Base-by-base conservation (phyloP, 2,329 filamentous ascomycete genomes). In the Dryadomyces quercivorus region DNA sequence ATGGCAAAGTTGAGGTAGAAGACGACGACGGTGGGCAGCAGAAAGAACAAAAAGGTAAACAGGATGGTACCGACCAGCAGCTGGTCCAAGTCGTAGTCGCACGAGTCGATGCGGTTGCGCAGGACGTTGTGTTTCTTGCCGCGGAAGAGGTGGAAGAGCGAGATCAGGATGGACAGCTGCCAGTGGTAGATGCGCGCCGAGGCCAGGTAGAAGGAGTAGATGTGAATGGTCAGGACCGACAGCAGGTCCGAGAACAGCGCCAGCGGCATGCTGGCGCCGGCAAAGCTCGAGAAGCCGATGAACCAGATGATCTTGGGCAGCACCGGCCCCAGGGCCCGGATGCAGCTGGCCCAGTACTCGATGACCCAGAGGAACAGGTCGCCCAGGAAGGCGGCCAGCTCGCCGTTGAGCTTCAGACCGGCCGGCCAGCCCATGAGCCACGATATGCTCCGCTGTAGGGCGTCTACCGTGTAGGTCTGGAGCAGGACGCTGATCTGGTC, bases 351-450 rank as follows among this genome's bases (percentile, higher is more conserved):
- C 93, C 93, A 98, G 66, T 96, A 94, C 60, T 96, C 91, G 60
- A 98, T 97, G 50, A 98, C 93, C 93, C 93, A 98, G 2, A 97
- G 74, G 65, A 98, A 98, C 3, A 98, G 72, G 64, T 97, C 92
- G 59, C 93, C 93, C 13, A 98, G 77, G 62, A 98, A 98, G n/a
- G 81, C 80, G 2, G 91, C 93, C 43, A 98, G 75, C 68, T 98
- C 92, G 54, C 82, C 91, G 66, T 98, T 98, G 42, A 98, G 78
- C 69, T 98, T 98, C 60, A 98, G 72, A 38, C 93, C 93, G 50
- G 90, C 93, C 9, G 93, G 93, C 83, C 86, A 95, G 54, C 87
- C 88, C 88, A 93, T 96, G 48, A 98, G 75, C 93, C 93, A 98
- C 5, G 81, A 84, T 56, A 98, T 96, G 67, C 90, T 95, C 53